Percentiles rank a stretch among this genome's conserved stretches.
Evolutionary conservation across 805 yeast genomes (phyloP).

Genomic region (Yarrowia sp.): DNA sequence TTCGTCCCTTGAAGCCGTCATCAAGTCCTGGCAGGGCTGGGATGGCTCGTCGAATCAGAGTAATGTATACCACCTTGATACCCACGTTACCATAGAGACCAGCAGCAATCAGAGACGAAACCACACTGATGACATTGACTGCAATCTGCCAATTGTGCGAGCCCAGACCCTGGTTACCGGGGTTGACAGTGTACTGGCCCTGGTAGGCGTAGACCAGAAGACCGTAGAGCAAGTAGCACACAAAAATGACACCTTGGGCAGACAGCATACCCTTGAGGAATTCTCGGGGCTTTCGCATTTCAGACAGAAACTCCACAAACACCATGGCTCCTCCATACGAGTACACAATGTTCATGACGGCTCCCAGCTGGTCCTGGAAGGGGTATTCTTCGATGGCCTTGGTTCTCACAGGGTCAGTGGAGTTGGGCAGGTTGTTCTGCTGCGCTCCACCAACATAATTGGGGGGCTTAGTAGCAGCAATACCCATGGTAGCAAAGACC

Average conservation of each 20-base stretch:
- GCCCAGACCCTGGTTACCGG: constrained; percentile 42
- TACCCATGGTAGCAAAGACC: constrained; percentile 44
- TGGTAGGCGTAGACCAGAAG: constrained; percentile 42
- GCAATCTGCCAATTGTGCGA: constrained; percentile 36
- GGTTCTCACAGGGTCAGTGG: constrained; percentile 25
- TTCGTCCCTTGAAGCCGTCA: constrained; percentile 36
- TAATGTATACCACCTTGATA: constrained; percentile 43
- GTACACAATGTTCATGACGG: constrained; percentile 43
- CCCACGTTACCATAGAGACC: constrained; percentile 46
- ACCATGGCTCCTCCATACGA: constrained; percentile 49
- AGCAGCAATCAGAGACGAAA: constrained; percentile 44
- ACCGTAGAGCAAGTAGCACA: constrained; percentile 42
- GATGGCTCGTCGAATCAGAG: constrained; percentile 38
- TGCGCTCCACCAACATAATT: constrained; percentile 32
- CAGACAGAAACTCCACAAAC: constrained; percentile 46
- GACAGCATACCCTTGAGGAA: constrained; percentile 46
- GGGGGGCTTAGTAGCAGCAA: constrained; percentile 37
- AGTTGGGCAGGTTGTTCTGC: constrained; percentile 15
- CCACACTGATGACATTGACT: constrained; percentile 38
- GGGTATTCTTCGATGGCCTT: constrained; percentile 17
- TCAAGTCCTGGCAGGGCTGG: constrained; percentile 35
- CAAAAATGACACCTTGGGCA: constrained; percentile 43
- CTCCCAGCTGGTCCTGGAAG: constrained; percentile 23
- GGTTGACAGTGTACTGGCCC: constrained; percentile 40
- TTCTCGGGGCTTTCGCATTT: constrained; percentile 45